Conservation (phyloP, 2,329 filamentous ascomycete genomes). For the Penicillium sclerotiorum region DNA sequence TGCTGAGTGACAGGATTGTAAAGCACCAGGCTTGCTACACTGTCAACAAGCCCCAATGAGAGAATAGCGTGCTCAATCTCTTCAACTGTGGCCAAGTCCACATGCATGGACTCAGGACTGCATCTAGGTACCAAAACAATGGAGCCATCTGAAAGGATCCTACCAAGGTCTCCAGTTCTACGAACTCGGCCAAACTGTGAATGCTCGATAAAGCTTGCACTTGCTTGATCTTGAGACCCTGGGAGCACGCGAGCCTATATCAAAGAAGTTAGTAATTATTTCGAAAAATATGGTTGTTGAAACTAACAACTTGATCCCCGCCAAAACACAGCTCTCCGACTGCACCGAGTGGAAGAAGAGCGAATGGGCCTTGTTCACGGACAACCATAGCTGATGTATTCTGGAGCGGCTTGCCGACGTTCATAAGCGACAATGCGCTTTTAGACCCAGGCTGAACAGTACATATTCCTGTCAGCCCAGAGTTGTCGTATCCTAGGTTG, state of each 20-base stretch:
- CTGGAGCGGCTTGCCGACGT: conserved; percentile 72
- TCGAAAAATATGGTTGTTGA: background rate
- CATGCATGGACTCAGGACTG: conserved; percentile 79
- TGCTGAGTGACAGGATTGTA: conserved; percentile 40
- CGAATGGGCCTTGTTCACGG: conserved; percentile 44
- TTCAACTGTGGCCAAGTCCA: conserved; percentile 75
- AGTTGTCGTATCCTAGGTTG: conserved; percentile 69
- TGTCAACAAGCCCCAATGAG: conserved; percentile 53
- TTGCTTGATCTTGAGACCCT: conserved; percentile 53
- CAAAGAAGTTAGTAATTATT: background rate
- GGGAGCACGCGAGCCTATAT: conserved; percentile 8
- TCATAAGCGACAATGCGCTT: conserved; percentile 63
- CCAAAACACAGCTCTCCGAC: conserved; percentile 86
- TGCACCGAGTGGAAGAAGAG: conserved; percentile 67
- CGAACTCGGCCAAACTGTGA: conserved; percentile 72
- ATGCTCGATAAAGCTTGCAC: conserved; percentile 69
- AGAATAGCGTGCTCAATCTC: conserved; percentile 71
- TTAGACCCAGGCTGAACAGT: conserved; percentile 68
- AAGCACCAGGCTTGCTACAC: conserved; percentile 67
- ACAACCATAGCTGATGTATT: conserved; percentile 78
- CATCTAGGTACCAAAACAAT: conserved; percentile 73
- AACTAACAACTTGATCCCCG: conserved; percentile 71
- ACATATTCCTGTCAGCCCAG: conserved; percentile 82
- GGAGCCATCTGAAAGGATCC: conserved; percentile 75
- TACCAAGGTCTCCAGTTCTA: conserved; percentile 78